Conservation (phyloP, 345 rosid genomes). For the Melaleuca quinquenervia region DNA sequence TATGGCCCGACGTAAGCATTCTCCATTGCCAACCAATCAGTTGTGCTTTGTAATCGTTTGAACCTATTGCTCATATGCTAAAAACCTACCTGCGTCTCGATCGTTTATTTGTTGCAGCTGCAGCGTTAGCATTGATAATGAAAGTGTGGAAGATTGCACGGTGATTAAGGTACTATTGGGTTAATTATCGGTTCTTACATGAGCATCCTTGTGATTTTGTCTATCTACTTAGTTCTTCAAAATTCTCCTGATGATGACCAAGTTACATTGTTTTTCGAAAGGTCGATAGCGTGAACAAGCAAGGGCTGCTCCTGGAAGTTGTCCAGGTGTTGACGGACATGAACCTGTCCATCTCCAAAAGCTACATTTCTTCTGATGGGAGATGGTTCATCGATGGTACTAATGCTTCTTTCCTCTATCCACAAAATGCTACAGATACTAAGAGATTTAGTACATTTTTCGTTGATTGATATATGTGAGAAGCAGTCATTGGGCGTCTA, state of each 20-base stretch:
- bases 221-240: neutral
- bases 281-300: constrained; percentile 65
- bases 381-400: constrained; percentile 88
- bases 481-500: neutral
- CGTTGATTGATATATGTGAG: neutral
- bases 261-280: neutral
- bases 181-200: neutral
- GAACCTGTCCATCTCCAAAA: constrained; percentile 47
- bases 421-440: neutral
- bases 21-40: neutral
- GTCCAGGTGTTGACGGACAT: constrained; percentile 69
- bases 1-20: constrained; percentile 54
- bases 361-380: constrained; percentile 71
- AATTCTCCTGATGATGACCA: neutral
- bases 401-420: neutral
- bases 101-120: constrained; percentile 26
- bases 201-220: neutral
- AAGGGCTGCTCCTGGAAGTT: constrained; percentile 67
- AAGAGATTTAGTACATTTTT: neutral
- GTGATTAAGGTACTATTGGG: constrained; percentile 37
- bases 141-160: constrained; percentile 56
- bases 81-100: neutral
- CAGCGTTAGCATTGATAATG: constrained; percentile 66
- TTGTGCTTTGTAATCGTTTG: neutral
- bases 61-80: neutral